Evolutionary conservation across 1,284 basidiomycete species (phyloP).

Genomic region (Austroboletus novae-zelandiae): DNA sequence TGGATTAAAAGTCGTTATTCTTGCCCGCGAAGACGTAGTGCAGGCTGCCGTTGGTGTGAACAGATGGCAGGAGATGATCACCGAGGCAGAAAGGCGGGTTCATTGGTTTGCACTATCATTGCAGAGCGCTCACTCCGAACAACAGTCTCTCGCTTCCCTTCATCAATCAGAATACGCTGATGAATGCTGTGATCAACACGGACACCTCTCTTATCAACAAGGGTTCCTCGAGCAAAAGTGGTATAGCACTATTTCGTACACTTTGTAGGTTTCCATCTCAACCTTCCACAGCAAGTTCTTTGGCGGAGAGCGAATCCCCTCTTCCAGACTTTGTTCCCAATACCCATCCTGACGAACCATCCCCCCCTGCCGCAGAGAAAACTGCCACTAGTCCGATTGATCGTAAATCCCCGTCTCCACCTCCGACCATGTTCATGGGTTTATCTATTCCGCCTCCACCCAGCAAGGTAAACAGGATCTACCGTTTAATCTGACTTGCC

Average conservation of each 20-base stretch:
- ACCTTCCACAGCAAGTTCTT: slow-evolving; percentile 9
- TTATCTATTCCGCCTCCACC: slow-evolving; percentile 29
- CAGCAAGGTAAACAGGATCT: slow-evolving; percentile 21
- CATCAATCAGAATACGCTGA: slow-evolving; percentile 33
- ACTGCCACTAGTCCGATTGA: not conserved
- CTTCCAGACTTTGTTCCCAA: slow-evolving; percentile 44
- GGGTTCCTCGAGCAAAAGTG: slow-evolving; percentile 22
- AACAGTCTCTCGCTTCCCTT: slow-evolving; percentile 40
- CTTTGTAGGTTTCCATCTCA: slow-evolving; percentile 3
- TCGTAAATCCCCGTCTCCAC: slow-evolving; percentile 12
- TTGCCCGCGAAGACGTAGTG: slow-evolving; percentile 49
- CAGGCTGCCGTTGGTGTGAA: slow-evolving; percentile 48
- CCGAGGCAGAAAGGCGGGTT: slow-evolving; percentile 51
- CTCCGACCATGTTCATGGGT: slow-evolving; percentile 17
- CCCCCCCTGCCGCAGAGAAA: slow-evolving; percentile 21
- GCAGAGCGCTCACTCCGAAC: slow-evolving; percentile 3
- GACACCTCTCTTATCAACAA: slow-evolving; percentile 29
- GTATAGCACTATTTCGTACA: not conserved
- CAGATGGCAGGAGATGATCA: slow-evolving; percentile 49
- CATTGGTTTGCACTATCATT: not conserved
- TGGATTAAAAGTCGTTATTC: slow-evolving; percentile 45
- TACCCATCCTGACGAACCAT: slow-evolving; percentile 42
- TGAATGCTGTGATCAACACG: slow-evolving; percentile 44
- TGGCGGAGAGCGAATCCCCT: slow-evolving; percentile 27
- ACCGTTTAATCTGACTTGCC: not conserved